These are phyloP conservation scores for Maudiozyma barnettii DNA, from an alignment of 805 yeast genomes.

Conservation along the genomic window DNA sequence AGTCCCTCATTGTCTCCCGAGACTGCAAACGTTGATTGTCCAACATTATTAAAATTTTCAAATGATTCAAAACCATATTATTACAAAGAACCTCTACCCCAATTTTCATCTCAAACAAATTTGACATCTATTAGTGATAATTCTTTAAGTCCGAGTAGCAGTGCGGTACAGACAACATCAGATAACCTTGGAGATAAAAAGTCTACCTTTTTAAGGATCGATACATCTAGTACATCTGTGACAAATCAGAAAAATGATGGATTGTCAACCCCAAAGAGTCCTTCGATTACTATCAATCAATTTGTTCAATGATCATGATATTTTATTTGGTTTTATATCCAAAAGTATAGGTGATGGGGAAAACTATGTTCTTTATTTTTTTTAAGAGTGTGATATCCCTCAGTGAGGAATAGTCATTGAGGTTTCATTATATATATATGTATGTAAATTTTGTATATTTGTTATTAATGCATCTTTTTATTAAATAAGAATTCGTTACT, in stretches of 20 bases:
- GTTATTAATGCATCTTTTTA: background rate
- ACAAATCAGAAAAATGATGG: background rate
- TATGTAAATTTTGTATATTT: no score
- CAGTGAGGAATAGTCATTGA: background rate
- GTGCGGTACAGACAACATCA: background rate
- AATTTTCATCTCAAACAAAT: conserved; percentile 2
- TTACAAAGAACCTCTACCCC: conserved; percentile 28
- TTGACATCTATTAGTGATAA: background rate
- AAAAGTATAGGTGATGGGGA: no score
- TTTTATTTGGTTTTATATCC: no score
- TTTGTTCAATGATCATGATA: conserved; percentile 1
- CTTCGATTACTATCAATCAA: conserved; percentile 12
- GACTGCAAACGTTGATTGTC: conserved; percentile 16
- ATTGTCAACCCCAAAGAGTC: conserved; percentile 11
- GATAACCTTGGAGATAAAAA: background rate
- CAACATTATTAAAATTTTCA: conserved; percentile 23
- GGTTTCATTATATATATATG: background rate
- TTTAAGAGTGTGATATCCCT: no score
- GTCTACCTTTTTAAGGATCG: background rate
- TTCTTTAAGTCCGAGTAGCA: background rate
- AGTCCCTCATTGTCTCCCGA: conserved; percentile 28
- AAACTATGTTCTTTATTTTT: no score
- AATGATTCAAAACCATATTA: conserved; percentile 17
- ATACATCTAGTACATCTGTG: background rate
- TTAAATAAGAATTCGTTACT: no score